A percentile compares a stretch with the other conserved stretches of the same genome.
Evolutionary conservation across 108 stramenopile genomes (phyloP).

Genomic region (Parietichytrium sp.): DNA sequence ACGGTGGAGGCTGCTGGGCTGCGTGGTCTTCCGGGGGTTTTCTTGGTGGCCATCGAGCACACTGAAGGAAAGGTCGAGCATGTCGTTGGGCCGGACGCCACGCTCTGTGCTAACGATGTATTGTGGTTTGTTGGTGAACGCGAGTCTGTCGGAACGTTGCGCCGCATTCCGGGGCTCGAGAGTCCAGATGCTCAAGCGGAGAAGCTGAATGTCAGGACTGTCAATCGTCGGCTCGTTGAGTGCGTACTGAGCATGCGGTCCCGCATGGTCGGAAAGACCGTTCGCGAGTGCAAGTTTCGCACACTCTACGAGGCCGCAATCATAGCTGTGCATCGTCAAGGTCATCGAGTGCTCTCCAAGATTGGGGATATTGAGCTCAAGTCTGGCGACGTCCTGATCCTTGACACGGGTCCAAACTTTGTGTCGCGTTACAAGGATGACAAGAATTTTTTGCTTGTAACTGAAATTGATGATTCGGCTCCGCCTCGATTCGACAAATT

Average conservation of each 20-base stretch:
- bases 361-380: conserved; percentile 19
- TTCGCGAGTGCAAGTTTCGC: conserved; percentile 26
- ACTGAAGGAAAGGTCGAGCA: neutral
- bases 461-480: conserved; percentile 3
- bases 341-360: conserved; percentile 37
- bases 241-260: conserved; percentile 35
- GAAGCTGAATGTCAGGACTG: conserved; percentile 30
- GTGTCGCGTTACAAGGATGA: neutral
- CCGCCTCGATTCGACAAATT: conserved; percentile 31
- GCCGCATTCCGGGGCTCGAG: conserved; percentile 26
- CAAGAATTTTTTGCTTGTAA: conserved; percentile 24
- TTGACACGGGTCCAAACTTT: conserved; percentile 4
- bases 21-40: conserved; percentile 31
- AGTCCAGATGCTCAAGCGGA: conserved; percentile 23
- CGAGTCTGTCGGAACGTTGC: conserved; percentile 6
- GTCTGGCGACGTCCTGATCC: conserved; percentile 6
- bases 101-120: conserved; percentile 11
- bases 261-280: conserved; percentile 22
- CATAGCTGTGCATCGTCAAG: conserved; percentile 29
- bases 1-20: neutral
- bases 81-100: neutral
- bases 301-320: conserved; percentile 6
- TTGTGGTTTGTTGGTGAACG: conserved; percentile 31
- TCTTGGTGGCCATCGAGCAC: conserved; percentile 4
- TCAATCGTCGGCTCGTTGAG: conserved; percentile 27